Conservation (phyloP, 768 basidiomycete genomes). For the Sporobolomyces roseus region DNA sequence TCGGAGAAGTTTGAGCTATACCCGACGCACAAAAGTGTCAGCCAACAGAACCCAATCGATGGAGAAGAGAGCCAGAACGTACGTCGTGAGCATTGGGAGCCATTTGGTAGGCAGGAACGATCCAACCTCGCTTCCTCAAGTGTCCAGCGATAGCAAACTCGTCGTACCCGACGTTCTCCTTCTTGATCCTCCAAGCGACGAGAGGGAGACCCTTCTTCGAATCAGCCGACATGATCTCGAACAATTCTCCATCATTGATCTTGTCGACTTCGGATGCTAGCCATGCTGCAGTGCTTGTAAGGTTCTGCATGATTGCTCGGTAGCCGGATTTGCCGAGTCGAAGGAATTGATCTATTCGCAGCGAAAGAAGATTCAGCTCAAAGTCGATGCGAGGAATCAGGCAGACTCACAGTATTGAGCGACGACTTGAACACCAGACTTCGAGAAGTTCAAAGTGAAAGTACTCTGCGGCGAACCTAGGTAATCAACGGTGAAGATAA, state of each 20-base stretch:
- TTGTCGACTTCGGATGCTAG: constrained; percentile 39
- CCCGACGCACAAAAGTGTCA: background rate
- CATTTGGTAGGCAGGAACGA: constrained; percentile 37
- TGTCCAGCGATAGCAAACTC: constrained; percentile 48
- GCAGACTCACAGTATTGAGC: constrained; percentile 38
- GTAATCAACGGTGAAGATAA: constrained; percentile 47
- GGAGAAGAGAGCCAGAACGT: background rate
- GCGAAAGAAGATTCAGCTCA: background rate
- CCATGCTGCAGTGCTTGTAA: constrained; percentile 44
- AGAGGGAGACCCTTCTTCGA: constrained; percentile 45
- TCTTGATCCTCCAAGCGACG: constrained; percentile 47
- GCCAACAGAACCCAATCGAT: background rate
- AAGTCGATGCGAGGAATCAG: background rate
- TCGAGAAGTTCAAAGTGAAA: constrained; percentile 37
- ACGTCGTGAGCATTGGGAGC: constrained; percentile 27
- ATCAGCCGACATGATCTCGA: constrained; percentile 44
- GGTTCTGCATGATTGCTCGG: constrained; percentile 47
- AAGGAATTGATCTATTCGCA: constrained; percentile 31
- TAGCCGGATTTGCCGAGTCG: constrained; percentile 48
- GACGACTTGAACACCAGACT: constrained; percentile 45
- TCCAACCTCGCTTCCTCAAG: constrained; percentile 44
- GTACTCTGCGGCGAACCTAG: constrained; percentile 1
- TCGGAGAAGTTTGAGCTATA: constrained; percentile 46
- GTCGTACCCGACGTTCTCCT: constrained; percentile 42
- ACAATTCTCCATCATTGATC: constrained; percentile 40